Conservation (phyloP, 106 monocot genomes). For the Amphibolis antarctica region DNA sequence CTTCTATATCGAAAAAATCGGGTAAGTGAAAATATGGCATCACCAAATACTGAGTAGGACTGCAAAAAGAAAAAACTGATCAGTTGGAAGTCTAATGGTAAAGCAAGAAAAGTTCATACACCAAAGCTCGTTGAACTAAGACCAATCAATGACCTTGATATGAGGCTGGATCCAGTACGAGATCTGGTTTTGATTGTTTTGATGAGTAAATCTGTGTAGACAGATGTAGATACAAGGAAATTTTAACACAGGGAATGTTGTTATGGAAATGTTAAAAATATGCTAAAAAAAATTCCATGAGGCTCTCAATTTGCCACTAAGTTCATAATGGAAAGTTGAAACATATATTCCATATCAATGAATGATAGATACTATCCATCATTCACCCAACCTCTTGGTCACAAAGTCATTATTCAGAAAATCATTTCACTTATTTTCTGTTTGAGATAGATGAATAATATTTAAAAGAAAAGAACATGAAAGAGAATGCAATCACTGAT, state of each 20-base stretch:
- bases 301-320: too few relatives aligned
- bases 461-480: too few relatives aligned
- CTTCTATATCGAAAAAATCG: conserved; percentile 69
- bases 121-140: not conserved
- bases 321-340: too few relatives aligned
- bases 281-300: too few relatives aligned
- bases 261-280: not conserved
- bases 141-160: conserved; percentile 40
- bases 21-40: conserved; percentile 55
- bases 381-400: too few relatives aligned
- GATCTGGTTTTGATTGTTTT: conserved; percentile 63
- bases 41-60: conserved; percentile 82
- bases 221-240: not conserved
- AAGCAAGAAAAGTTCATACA: not conserved
- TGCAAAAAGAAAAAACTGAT: conserved; percentile 21
- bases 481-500: too few relatives aligned
- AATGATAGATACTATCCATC: too few relatives aligned
- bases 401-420: too few relatives aligned
- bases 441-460: too few relatives aligned
- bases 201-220: conserved; percentile 54
- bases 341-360: too few relatives aligned
- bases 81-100: not conserved
- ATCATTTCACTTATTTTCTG: too few relatives aligned
- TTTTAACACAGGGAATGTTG: not conserved
- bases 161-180: conserved; percentile 84